Percentiles rank a stretch among this genome's conserved stretches.
These are phyloP conservation scores for Xylaria curta DNA, from an alignment of 495 filamentous ascomycete genomes.

Conservation along the genomic window DNA sequence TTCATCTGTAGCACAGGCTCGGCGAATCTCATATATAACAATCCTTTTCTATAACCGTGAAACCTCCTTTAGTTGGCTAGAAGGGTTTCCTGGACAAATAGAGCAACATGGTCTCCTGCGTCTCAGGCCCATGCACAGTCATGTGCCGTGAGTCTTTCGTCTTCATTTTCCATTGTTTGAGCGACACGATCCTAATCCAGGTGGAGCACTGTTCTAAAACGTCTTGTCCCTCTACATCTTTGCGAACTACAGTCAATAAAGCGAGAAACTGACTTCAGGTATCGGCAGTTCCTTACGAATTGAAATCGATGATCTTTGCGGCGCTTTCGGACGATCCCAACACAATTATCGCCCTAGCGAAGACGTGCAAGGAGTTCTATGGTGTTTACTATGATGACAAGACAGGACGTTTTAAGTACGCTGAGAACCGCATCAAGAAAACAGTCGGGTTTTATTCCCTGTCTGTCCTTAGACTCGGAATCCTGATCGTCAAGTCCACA, in stretches of 20 bases:
- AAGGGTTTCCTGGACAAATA: background rate
- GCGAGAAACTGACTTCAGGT: background rate
- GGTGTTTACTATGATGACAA: background rate
- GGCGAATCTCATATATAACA: background rate
- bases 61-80: background rate
- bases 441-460: background rate
- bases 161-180: background rate
- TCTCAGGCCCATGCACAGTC: background rate
- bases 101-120: background rate
- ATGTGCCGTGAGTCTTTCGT: background rate
- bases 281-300: background rate
- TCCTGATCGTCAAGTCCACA: background rate
- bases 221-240: background rate
- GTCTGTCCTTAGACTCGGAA: background rate
- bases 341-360: background rate
- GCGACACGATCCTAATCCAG: background rate
- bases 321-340: background rate
- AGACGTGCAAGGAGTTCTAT: background rate
- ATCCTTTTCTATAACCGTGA: background rate
- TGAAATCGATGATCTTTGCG: background rate
- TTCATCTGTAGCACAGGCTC: background rate
- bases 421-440: background rate
- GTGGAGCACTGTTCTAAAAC: background rate
- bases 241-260: background rate
- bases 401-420: background rate